Evolutionary conservation across 768 basidiomycete genomes (phyloP).

Genomic region (Rhodosporidiobolus sp.): DNA sequence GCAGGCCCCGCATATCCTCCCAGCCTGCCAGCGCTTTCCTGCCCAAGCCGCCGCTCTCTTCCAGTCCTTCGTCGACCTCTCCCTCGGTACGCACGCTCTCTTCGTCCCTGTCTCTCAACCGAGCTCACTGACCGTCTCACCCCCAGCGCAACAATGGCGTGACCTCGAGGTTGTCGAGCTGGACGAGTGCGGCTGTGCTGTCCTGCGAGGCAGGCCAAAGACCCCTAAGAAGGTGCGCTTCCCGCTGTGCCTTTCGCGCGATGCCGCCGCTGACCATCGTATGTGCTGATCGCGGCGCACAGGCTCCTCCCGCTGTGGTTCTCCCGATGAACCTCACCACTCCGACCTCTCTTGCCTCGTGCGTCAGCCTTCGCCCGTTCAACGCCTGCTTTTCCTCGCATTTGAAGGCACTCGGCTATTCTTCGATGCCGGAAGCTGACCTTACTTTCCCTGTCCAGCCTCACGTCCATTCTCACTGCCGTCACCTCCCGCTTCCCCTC

Average conservation of each 20-base stretch:
- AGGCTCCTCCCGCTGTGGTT: constrained; percentile 23
- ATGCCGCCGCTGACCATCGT: background rate
- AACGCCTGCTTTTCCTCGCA: background rate
- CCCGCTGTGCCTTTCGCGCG: background rate
- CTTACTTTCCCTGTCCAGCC: background rate
- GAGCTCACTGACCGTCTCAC: background rate
- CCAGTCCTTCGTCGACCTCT: constrained; percentile 28
- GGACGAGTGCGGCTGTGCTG: constrained; percentile 15
- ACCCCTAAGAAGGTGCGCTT: constrained; percentile 7
- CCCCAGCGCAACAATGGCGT: constrained; percentile 35
- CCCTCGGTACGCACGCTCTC: constrained; percentile 16
- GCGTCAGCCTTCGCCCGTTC: background rate
- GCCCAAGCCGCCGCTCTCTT: constrained; percentile 21
- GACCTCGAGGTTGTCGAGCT: constrained; percentile 34
- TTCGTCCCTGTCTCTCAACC: too few relatives aligned
- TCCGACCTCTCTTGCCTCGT: constrained; percentile 33
- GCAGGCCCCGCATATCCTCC: constrained; percentile 26
- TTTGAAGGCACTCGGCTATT: background rate
- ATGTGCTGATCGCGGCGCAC: background rate
- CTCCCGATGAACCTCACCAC: constrained; percentile 22
- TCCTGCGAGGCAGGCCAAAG: constrained; percentile 17
- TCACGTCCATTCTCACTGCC: constrained; percentile 18
- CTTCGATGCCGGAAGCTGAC: background rate
- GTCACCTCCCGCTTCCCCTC: constrained; percentile 14
- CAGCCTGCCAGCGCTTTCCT: constrained; percentile 16